Evolutionary conservation across 2,329 filamentous ascomycete species (phyloP).

Genomic region (Xylaria sp.): DNA sequence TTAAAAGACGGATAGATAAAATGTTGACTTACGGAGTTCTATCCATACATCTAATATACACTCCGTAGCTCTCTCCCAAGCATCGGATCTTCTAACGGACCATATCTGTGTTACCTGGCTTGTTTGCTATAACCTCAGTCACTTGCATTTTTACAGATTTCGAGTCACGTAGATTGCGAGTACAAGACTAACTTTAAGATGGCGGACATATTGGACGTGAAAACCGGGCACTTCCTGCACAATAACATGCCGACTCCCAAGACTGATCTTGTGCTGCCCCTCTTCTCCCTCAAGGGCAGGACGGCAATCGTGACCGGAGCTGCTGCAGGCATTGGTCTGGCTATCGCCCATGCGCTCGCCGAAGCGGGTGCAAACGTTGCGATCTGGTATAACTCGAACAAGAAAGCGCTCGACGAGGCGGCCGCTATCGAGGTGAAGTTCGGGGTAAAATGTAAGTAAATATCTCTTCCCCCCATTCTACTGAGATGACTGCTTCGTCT

Average conservation of each 20-base stretch:
- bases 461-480: not conserved
- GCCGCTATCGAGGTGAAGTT: slow-evolving; percentile 72
- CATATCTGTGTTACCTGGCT: not conserved
- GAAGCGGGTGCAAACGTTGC: slow-evolving; percentile 78
- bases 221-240: slow-evolving; percentile 65
- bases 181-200: slow-evolving; percentile 43
- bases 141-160: not conserved
- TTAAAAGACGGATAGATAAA: not conserved
- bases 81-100: not conserved
- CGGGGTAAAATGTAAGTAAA: slow-evolving; percentile 71
- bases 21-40: not conserved
- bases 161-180: not conserved
- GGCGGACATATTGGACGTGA: slow-evolving; percentile 57
- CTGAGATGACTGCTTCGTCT: not conserved
- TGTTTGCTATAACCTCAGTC: not conserved
- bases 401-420: slow-evolving; percentile 69
- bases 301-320: slow-evolving; percentile 75
- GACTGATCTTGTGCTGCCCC: slow-evolving; percentile 65
- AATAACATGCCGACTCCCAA: slow-evolving; percentile 62
- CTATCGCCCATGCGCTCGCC: slow-evolving; percentile 70
- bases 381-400: slow-evolving; percentile 78
- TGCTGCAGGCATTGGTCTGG: slow-evolving; percentile 69
- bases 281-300: slow-evolving; percentile 76
- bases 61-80: not conserved
- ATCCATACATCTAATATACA: slow-evolving; percentile 9